Percentiles rank a stretch among this genome's conserved stretches.
Evolutionary conservation across 2,329 filamentous ascomycete species (phyloP).

Genomic region (Nemania sp.): DNA sequence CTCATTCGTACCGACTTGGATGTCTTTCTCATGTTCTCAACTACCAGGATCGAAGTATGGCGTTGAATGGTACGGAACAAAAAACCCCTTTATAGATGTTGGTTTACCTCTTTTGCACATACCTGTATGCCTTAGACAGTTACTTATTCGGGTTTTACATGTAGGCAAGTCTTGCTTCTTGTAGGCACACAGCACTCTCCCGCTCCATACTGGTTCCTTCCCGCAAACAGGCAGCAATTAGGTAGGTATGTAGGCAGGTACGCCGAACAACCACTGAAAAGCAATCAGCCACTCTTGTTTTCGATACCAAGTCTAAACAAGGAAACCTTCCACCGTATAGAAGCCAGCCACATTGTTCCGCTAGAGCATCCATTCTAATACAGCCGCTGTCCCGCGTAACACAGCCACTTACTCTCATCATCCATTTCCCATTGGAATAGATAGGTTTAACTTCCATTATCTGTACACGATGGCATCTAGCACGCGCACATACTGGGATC

Average conservation of each 20-base stretch:
- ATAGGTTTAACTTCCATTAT: background rate
- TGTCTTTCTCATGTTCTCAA: too few relatives aligned
- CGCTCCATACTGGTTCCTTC: background rate
- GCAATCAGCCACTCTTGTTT: background rate
- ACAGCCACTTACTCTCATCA: too few relatives aligned
- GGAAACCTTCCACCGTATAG: background rate
- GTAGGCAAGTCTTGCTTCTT: too few relatives aligned
- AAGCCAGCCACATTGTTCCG: background rate
- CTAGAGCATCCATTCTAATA: background rate
- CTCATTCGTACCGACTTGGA: too few relatives aligned
- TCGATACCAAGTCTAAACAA: background rate
- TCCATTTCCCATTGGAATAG: too few relatives aligned
- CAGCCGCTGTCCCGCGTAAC: background rate
- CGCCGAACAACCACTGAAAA: background rate
- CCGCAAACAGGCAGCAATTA: background rate
- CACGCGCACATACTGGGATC: conserved; percentile 11
- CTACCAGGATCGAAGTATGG: too few relatives aligned
- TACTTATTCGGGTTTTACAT: background rate
- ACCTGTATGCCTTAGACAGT: too few relatives aligned
- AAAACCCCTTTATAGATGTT: too few relatives aligned
- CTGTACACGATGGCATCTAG: conserved; percentile 10
- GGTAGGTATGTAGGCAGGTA: background rate
- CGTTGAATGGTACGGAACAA: too few relatives aligned
- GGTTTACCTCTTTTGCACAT: too few relatives aligned
- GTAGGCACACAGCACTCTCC: background rate